Percentiles rank a stretch among this genome's conserved stretches.
Conservation (phyloP, 2,329 filamentous ascomycete species). For the Pyrenophora tritici-repentis region DNA sequence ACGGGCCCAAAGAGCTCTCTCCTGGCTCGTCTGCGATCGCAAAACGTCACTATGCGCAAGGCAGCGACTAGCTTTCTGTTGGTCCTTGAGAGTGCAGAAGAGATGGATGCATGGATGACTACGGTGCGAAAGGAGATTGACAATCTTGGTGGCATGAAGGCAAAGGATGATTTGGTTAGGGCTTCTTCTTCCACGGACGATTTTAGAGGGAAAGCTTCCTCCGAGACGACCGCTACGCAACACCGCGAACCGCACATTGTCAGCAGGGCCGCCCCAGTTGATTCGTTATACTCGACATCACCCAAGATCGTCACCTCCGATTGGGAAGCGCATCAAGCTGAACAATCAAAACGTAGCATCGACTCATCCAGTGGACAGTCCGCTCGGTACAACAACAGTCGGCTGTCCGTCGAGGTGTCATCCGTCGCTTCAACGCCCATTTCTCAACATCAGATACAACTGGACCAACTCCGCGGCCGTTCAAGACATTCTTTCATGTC, state of each 20-base stretch:
- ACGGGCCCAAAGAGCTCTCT: conserved; percentile 60
- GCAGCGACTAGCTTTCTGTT: conserved; percentile 69
- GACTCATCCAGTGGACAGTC: conserved; percentile 41
- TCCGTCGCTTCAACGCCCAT: conserved; percentile 42
- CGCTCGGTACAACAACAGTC: conserved; percentile 29
- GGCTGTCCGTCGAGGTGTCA: conserved; percentile 43
- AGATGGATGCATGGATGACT: conserved; percentile 78
- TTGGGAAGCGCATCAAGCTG: conserved; percentile 36
- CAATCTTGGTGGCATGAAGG: conserved; percentile 67
- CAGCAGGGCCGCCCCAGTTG: conserved; percentile 40
- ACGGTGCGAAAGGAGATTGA: conserved; percentile 73
- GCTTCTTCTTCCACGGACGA: conserved; percentile 38
- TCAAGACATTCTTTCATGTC: conserved; percentile 48
- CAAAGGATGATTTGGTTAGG: conserved; percentile 34
- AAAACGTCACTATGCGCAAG: conserved; percentile 59
- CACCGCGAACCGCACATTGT: conserved; percentile 44
- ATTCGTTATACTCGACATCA: conserved; percentile 40
- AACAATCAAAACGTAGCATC: conserved; percentile 34
- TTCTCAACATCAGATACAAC: conserved; percentile 43
- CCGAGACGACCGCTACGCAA: conserved; percentile 44
- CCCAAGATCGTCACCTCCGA: conserved; percentile 39
- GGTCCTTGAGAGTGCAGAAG: conserved; percentile 72
- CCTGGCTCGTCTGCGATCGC: conserved; percentile 67
- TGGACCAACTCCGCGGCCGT: conserved; percentile 46
- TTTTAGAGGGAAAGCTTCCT: conserved; percentile 26